Evolutionary conservation across 2,329 filamentous ascomycete species (phyloP).

Genomic region (Trichoderma afroharzianum): DNA sequence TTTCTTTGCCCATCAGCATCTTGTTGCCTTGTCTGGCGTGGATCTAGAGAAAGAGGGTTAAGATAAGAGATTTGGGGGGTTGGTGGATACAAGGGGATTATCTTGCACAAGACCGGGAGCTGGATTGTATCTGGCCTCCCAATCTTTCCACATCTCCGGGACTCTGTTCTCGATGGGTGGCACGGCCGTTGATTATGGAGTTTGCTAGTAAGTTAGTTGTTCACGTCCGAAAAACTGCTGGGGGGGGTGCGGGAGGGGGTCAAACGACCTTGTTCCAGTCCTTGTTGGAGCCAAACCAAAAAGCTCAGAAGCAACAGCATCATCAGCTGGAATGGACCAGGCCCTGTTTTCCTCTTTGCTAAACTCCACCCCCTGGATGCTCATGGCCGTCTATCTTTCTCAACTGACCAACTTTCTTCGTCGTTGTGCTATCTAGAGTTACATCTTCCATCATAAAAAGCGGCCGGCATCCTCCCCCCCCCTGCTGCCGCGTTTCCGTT

Average conservation of each 20-base stretch:
- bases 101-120: neutral
- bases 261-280: neutral
- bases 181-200: neutral
- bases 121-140: neutral
- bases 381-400: neutral
- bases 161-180: neutral
- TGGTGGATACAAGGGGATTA: conserved; percentile 1
- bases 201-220: neutral
- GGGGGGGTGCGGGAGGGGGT: conserved; percentile 5
- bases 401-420: neutral
- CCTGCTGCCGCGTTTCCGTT: conserved; percentile 4
- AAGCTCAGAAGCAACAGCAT: neutral
- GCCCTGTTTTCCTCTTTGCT: neutral
- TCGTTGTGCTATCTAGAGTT: neutral
- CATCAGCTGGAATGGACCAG: neutral
- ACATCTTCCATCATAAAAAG: conserved; percentile 7
- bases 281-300: neutral
- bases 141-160: conserved; percentile 17
- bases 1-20: neutral
- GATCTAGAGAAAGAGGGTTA: neutral
- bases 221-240: neutral
- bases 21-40: neutral
- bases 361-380: neutral
- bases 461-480: neutral
- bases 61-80: conserved; percentile 15